Evolutionary conservation across 2,329 filamentous ascomycete species (phyloP).

Genomic region (Tetracladium maxilliforme): DNA sequence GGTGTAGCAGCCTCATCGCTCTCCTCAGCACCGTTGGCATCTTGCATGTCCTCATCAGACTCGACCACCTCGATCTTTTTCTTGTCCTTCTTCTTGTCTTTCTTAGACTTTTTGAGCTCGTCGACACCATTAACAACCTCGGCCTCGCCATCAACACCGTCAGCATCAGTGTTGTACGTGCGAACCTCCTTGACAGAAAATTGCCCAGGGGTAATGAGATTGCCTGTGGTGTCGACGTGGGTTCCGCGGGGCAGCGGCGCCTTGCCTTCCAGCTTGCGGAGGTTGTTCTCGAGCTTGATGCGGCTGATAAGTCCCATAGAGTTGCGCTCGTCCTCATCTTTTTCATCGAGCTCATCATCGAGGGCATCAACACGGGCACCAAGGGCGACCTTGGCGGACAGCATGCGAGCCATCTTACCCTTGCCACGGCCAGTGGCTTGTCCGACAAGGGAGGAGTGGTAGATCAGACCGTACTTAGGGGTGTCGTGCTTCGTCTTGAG

Average conservation of each 20-base stretch:
- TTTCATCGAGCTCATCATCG: constrained; percentile 47
- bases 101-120: constrained; percentile 28
- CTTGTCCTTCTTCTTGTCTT: constrained; percentile 30
- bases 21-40: constrained; percentile 7
- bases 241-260: constrained; percentile 65
- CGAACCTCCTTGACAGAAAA: constrained; percentile 85
- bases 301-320: constrained; percentile 62
- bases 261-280: constrained; percentile 78
- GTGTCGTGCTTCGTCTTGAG: constrained; percentile 99
- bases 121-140: constrained; percentile 25
- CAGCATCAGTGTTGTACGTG: constrained; percentile 90
- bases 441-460: constrained; percentile 84
- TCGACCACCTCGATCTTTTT: constrained; percentile 15
- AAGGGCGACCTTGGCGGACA: constrained; percentile 85
- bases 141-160: constrained; percentile 61
- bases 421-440: constrained; percentile 98
- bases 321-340: constrained; percentile 80
- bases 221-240: constrained; percentile 60
- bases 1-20: constrained; percentile 11
- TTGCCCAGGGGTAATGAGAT: constrained; percentile 50
- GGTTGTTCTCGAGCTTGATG: constrained; percentile 59
- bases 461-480: constrained; percentile 93
- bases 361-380: constrained; percentile 88
- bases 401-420: constrained; percentile 96
- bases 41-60: background rate